phyloP scores from a whole-genome alignment of 1,139 yeast species.

The Debaryomyces singareniensis region DNA sequence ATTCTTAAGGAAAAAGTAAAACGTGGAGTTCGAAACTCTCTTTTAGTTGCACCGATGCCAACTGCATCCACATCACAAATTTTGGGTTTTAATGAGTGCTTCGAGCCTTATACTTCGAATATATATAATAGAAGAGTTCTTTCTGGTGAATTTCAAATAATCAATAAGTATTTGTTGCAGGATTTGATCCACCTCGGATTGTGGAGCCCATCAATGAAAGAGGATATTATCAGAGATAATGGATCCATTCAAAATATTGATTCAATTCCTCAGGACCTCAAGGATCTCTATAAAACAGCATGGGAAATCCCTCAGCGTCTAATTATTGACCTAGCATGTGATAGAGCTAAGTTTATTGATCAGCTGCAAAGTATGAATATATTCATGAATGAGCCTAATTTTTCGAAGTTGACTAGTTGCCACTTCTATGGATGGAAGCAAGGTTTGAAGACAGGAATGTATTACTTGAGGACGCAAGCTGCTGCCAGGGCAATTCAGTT shows the following conservation, averaged over 20 bases:
- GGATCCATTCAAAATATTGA: slow-evolving; percentile 52
- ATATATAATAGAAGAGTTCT: slow-evolving; percentile 55
- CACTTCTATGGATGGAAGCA: slow-evolving; percentile 61
- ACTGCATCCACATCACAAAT: slow-evolving; percentile 92
- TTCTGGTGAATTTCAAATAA: slow-evolving; percentile 58
- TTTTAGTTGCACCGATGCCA: slow-evolving; percentile 90
- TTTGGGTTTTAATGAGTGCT: slow-evolving; percentile 83
- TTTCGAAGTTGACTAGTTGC: slow-evolving; percentile 54
- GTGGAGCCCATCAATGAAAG: slow-evolving; percentile 50
- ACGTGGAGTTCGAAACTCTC: slow-evolving; percentile 72
- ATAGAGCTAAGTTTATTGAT: slow-evolving; percentile 54
- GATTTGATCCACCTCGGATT: slow-evolving; percentile 51
- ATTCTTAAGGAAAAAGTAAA: slow-evolving; percentile 52
- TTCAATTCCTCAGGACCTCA: slow-evolving; percentile 45
- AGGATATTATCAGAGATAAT: slow-evolving; percentile 44
- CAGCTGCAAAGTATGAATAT: slow-evolving; percentile 58
- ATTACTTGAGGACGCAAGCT: slow-evolving; percentile 75
- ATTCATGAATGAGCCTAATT: slow-evolving; percentile 48
- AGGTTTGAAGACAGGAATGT: slow-evolving; percentile 61
- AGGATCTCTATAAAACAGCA: slow-evolving; percentile 49
- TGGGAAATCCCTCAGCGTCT: slow-evolving; percentile 57
- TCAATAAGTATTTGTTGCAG: slow-evolving; percentile 47
- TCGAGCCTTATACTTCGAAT: slow-evolving; percentile 68
- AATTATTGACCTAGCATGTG: slow-evolving; percentile 56
- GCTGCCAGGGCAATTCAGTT: slow-evolving; percentile 93